A percentile compares a stretch with the other conserved stretches of the same genome.
Conservation (phyloP, 148 eudicot genomes). For the Heliosperma pusillum region DNA sequence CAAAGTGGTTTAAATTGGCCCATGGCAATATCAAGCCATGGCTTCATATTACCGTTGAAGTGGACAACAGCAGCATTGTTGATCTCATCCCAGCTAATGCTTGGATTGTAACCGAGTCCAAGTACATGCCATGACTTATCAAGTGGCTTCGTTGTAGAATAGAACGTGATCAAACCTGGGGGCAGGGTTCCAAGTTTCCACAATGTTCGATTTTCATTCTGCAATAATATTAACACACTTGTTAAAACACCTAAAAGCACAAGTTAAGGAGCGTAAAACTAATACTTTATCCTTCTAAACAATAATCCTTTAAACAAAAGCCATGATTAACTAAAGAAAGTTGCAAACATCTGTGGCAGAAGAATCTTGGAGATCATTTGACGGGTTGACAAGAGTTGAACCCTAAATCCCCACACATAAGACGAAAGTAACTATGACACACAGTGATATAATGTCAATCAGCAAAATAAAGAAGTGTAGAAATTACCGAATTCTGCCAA, state of each 20-base stretch:
- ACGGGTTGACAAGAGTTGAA: no score
- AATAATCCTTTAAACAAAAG: neutral
- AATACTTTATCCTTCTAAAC: no score
- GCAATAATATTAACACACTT: slow-evolving; percentile 26
- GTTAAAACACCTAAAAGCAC: neutral
- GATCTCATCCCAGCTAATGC: slow-evolving; percentile 81
- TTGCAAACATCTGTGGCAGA: neutral
- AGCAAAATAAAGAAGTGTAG: neutral
- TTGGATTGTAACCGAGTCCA: slow-evolving; percentile 92
- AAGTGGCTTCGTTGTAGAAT: slow-evolving; percentile 88
- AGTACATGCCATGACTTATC: slow-evolving; percentile 95
- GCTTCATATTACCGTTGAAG: slow-evolving; percentile 91
- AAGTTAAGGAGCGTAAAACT: neutral
- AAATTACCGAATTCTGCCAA: slow-evolving; percentile 90
- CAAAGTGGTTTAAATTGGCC: slow-evolving; percentile 73
- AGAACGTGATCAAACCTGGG: slow-evolving; percentile 86
- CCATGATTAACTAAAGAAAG: neutral
- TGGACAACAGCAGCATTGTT: slow-evolving; percentile 87
- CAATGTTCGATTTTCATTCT: slow-evolving; percentile 89
- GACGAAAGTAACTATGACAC: neutral
- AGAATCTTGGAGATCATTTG: no score
- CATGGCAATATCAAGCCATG: slow-evolving; percentile 92
- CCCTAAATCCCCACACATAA: neutral
- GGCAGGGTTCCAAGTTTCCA: slow-evolving; percentile 92
- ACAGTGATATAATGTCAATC: neutral